Conservation (phyloP, 2,329 filamentous ascomycete species). For the Neopestalotiopsis rosae region DNA sequence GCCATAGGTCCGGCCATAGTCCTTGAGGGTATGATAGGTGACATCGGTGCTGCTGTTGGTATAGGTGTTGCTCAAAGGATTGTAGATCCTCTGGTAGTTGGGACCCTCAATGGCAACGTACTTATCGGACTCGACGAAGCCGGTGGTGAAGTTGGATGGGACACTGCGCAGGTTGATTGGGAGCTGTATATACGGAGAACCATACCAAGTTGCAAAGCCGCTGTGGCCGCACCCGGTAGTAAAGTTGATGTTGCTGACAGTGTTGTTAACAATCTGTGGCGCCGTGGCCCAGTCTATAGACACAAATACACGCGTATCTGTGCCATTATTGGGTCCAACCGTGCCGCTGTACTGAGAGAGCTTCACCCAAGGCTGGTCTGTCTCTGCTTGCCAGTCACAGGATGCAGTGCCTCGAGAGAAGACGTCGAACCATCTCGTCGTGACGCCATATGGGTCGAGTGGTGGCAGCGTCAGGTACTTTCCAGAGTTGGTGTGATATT, state of each 20-base stretch:
- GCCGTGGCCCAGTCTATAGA: slow-evolving; percentile 60
- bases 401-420: slow-evolving; percentile 61
- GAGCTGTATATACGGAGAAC: slow-evolving; percentile 54
- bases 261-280: slow-evolving; percentile 39
- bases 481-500: slow-evolving; percentile 60
- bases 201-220: slow-evolving; percentile 36
- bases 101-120: slow-evolving; percentile 60
- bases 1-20: slow-evolving; percentile 62
- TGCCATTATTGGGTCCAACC: slow-evolving; percentile 50
- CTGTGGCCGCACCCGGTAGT: slow-evolving; percentile 39
- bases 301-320: slow-evolving; percentile 58
- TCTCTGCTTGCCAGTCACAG: slow-evolving; percentile 58
- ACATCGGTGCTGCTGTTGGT: slow-evolving; percentile 37
- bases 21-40: slow-evolving; percentile 57
- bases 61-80: slow-evolving; percentile 26
- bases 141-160: slow-evolving; percentile 56
- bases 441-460: slow-evolving; percentile 63
- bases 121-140: slow-evolving; percentile 68
- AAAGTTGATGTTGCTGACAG: slow-evolving; percentile 57
- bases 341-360: slow-evolving; percentile 55
- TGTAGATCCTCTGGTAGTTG: slow-evolving; percentile 52
- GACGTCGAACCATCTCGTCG: slow-evolving; percentile 66
- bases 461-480: slow-evolving; percentile 59
- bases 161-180: slow-evolving; percentile 57
- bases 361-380: slow-evolving; percentile 54